These are phyloP conservation scores for Diaporthe citri DNA, from an alignment of 2,329 filamentous ascomycete species.

Conservation along the genomic window DNA sequence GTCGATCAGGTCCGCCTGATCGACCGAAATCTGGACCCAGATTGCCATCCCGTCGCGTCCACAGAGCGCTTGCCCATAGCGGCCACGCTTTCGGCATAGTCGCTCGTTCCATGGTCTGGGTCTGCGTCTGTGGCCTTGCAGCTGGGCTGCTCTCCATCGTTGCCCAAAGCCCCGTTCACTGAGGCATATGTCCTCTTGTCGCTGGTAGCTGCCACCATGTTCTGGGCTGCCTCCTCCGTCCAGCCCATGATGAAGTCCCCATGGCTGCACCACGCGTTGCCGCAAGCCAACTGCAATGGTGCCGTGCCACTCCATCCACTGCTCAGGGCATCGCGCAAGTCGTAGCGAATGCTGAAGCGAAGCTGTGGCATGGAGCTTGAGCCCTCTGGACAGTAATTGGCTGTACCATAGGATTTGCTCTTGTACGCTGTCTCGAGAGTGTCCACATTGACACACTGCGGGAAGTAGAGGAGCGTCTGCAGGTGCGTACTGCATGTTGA, in stretches of 20 bases:
- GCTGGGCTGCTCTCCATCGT: constrained; percentile 48
- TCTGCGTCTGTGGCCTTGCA: constrained; percentile 55
- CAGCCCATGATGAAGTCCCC: constrained; percentile 62
- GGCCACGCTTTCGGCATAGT: constrained; percentile 53
- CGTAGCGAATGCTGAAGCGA: constrained; percentile 58
- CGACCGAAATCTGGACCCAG: constrained; percentile 7
- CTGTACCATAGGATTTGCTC: constrained; percentile 47
- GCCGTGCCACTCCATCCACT: constrained; percentile 55
- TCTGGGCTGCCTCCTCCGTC: constrained; percentile 55
- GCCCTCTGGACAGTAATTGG: constrained; percentile 52
- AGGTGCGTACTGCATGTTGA: constrained; percentile 74
- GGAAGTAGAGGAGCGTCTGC: constrained; percentile 68
- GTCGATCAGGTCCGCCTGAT: background rate
- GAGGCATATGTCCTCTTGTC: constrained; percentile 48
- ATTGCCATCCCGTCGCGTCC: background rate
- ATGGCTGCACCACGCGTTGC: constrained; percentile 54
- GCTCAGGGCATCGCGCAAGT: constrained; percentile 54
- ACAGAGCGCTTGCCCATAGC: constrained; percentile 41
- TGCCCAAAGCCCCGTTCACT: constrained; percentile 53
- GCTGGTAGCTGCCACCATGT: constrained; percentile 52
- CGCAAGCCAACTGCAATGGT: constrained; percentile 55
- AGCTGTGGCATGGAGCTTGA: constrained; percentile 57
- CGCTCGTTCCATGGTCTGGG: constrained; percentile 53
- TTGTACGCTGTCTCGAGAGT: constrained; percentile 48
- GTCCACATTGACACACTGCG: constrained; percentile 54